These are phyloP conservation scores for Alternaria gaisen DNA, from an alignment of 2,329 filamentous ascomycete genomes.

Conservation along the genomic window DNA sequence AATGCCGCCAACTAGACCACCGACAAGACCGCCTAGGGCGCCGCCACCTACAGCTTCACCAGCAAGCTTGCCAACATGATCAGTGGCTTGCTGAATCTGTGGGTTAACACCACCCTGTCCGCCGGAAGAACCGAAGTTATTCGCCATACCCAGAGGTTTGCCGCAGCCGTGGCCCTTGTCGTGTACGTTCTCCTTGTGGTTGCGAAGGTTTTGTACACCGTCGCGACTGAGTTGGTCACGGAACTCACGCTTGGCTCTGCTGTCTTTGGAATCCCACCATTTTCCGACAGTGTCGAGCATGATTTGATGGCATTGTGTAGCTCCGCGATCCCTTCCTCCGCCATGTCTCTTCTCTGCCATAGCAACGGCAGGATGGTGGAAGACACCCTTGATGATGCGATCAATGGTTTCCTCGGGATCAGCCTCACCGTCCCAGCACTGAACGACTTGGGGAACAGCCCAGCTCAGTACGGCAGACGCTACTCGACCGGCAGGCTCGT, in stretches of 20 bases:
- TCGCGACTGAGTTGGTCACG: constrained; percentile 78
- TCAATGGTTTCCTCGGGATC: constrained; percentile 76
- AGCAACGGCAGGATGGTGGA: constrained; percentile 87
- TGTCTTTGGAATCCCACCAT: constrained; percentile 79
- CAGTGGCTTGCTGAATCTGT: constrained; percentile 42
- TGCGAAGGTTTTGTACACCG: constrained; percentile 78
- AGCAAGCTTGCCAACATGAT: constrained; percentile 61
- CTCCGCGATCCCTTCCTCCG: constrained; percentile 33
- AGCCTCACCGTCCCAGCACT: constrained; percentile 83
- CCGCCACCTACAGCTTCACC: constrained; percentile 70
- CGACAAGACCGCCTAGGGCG: constrained; percentile 74
- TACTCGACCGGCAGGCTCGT: constrained; percentile 85
- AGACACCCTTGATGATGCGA: constrained; percentile 80
- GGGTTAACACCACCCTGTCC: constrained; percentile 57
- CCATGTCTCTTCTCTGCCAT: constrained; percentile 67
- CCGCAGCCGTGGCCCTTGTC: constrained; percentile 88
- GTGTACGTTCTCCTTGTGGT: constrained; percentile 85
- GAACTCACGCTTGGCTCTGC: constrained; percentile 70
- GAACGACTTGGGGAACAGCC: constrained; percentile 88
- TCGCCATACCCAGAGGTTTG: constrained; percentile 80
- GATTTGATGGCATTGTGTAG: constrained; percentile 72
- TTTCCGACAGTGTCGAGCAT: constrained; percentile 84
- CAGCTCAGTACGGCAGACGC: constrained; percentile 82
- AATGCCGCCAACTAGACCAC: constrained; percentile 68
- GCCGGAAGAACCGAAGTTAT: constrained; percentile 55